Percentiles rank a stretch among this genome's conserved stretches.
Evolutionary conservation across 495 filamentous ascomycete genomes (phyloP).

Genomic region (Xanthoparmelia taractica): DNA sequence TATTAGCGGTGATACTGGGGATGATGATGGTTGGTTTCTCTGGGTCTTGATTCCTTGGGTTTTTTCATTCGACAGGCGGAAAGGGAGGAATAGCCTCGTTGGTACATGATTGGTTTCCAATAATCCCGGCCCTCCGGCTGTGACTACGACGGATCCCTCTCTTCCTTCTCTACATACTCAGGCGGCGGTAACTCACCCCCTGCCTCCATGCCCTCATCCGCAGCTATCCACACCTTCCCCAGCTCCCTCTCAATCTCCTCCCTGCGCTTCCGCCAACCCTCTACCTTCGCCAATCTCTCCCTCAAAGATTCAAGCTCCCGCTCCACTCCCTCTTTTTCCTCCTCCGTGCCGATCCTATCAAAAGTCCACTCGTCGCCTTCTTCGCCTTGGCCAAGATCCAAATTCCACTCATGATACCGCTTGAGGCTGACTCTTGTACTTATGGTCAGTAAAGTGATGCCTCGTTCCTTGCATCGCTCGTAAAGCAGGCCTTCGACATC

Average conservation of each 20-base stretch:
- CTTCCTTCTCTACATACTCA: slow-evolving; percentile 13
- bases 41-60: not conserved
- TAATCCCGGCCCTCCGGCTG: too few relatives aligned
- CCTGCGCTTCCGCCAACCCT: slow-evolving; percentile 70
- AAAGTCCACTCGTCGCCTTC: slow-evolving; percentile 68
- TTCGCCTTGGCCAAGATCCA: slow-evolving; percentile 69
- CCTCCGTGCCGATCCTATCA: slow-evolving; percentile 83
- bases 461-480: slow-evolving; percentile 80
- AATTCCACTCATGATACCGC: slow-evolving; percentile 86
- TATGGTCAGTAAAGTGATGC: slow-evolving; percentile 91
- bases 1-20: too few relatives aligned
- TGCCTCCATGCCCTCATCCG: slow-evolving; percentile 24
- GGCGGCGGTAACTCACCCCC: slow-evolving; percentile 13
- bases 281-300: slow-evolving; percentile 69
- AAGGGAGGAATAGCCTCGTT: not conserved
- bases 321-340: slow-evolving; percentile 86
- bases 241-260: slow-evolving; percentile 68
- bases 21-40: not conserved
- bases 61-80: slow-evolving; percentile 5
- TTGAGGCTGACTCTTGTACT: slow-evolving; percentile 88
- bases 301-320: slow-evolving; percentile 77
- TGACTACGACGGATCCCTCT: not conserved
- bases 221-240: slow-evolving; percentile 50
- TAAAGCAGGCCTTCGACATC: slow-evolving; percentile 95
- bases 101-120: not conserved